Evolutionary conservation across 2,329 filamentous ascomycete genomes (phyloP).

Genomic region (Aphanoascus verrucosus): DNA sequence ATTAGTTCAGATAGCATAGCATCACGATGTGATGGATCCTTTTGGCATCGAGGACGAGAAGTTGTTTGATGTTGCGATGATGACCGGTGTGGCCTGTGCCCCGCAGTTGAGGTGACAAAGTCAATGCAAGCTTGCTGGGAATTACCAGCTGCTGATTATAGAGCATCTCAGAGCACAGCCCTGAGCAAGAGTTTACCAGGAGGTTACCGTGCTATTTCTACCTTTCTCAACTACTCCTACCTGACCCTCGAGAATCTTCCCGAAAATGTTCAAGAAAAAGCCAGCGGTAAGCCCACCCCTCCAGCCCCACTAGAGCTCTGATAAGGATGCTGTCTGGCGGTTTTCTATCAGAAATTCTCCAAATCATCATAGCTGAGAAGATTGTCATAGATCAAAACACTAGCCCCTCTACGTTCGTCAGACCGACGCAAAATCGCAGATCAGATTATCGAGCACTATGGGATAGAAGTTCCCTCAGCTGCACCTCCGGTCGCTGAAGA

Average conservation of each 20-base stretch:
- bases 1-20: no score
- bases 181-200: no score
- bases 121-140: no score
- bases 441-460: constrained; percentile 54
- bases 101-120: no score
- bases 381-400: constrained; percentile 48
- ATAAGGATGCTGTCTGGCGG: background rate
- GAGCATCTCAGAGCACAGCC: no score
- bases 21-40: background rate
- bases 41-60: background rate
- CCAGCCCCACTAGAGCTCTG: background rate
- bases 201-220: background rate
- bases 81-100: no score
- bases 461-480: constrained; percentile 38
- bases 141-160: no score
- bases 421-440: constrained; percentile 57
- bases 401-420: constrained; percentile 55
- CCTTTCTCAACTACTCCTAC: background rate
- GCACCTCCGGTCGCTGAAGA: constrained; percentile 24
- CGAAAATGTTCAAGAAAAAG: constrained; percentile 53
- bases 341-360: background rate
- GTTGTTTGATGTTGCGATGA: background rate
- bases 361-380: background rate
- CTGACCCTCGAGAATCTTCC: background rate
- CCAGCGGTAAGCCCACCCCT: constrained; percentile 38